These are phyloP conservation scores for Bipolaris cookei DNA, from an alignment of 2,329 filamentous ascomycete genomes.

Conservation along the genomic window DNA sequence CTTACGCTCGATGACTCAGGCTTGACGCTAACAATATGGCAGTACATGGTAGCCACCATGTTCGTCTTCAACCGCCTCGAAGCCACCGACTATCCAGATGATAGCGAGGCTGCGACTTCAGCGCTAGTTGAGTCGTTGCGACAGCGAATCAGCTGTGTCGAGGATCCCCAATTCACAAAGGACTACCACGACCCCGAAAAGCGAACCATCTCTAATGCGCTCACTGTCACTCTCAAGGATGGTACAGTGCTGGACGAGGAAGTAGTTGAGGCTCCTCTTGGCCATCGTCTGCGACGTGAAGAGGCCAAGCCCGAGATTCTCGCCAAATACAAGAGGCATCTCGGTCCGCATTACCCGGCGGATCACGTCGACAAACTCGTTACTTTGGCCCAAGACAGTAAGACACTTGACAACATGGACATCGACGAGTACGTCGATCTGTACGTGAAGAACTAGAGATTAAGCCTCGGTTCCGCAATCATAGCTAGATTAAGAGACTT, in stretches of 20 bases:
- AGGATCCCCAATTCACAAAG: constrained; percentile 90
- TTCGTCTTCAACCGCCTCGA: constrained; percentile 92
- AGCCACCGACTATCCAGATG: constrained; percentile 92
- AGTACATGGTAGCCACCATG: constrained; percentile 98
- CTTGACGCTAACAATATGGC: constrained; percentile 29
- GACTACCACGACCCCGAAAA: constrained; percentile 95
- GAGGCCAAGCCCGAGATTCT: constrained; percentile 98
- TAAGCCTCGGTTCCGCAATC: constrained; percentile 18
- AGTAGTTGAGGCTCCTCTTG: constrained; percentile 90
- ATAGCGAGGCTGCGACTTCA: constrained; percentile 88
- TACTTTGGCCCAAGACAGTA: constrained; percentile 75
- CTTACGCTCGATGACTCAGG: not conserved
- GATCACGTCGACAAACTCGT: constrained; percentile 82
- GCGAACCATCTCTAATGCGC: constrained; percentile 95
- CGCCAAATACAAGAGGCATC: constrained; percentile 92
- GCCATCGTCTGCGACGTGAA: constrained; percentile 86
- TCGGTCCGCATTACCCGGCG: constrained; percentile 80
- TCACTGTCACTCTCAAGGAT: constrained; percentile 94
- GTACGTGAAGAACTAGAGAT: constrained; percentile 64
- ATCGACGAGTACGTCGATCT: constrained; percentile 95
- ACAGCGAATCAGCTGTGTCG: constrained; percentile 92
- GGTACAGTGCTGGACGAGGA: constrained; percentile 90
- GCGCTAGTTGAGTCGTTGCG: constrained; percentile 88
- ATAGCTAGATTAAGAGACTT: constrained; percentile 31
- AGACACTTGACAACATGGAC: constrained; percentile 77